Conservation (phyloP, 257 asterid species). For the Prunella vulgaris region DNA sequence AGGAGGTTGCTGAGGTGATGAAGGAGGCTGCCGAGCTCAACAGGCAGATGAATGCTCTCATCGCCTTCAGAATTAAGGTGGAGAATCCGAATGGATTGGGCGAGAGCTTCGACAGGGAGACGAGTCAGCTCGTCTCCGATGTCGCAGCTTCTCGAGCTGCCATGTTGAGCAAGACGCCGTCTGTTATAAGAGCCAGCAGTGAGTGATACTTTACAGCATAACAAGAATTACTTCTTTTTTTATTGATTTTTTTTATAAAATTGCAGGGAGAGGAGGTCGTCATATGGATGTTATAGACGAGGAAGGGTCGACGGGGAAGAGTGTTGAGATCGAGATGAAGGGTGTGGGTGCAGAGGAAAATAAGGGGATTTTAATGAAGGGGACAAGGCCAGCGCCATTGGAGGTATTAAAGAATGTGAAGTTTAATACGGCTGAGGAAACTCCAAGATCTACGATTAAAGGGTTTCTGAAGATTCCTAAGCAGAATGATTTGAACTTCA, state of each 20-base stretch:
- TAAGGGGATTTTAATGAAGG: slow-evolving; percentile 2
- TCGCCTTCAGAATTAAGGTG: slow-evolving; percentile 44
- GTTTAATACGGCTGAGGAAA: slow-evolving; percentile 29
- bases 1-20: slow-evolving; percentile 36
- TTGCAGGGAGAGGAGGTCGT: slow-evolving; percentile 25
- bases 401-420: slow-evolving; percentile 38
- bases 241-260: too few species aligned
- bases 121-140: slow-evolving; percentile 30
- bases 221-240: too few species aligned
- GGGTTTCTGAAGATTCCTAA: slow-evolving; percentile 32
- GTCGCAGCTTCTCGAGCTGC: slow-evolving; percentile 35
- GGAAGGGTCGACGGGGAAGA: slow-evolving; percentile 13
- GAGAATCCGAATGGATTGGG: slow-evolving; percentile 32
- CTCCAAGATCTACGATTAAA: slow-evolving; percentile 43
- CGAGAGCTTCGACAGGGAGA: slow-evolving; percentile 26
- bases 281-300: slow-evolving; percentile 35
- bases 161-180: slow-evolving; percentile 32
- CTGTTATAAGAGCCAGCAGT: slow-evolving; percentile 34
- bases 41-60: slow-evolving; percentile 50
- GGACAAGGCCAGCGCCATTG: slow-evolving; percentile 25
- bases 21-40: slow-evolving; percentile 38
- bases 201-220: slow-evolving; percentile 14
- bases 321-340: slow-evolving; percentile 24
- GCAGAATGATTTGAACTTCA: slow-evolving; percentile 39
- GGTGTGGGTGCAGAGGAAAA: slow-evolving; percentile 4